A percentile compares a stretch with the other conserved stretches of the same genome.
Conservation (phyloP, 108 stramenopile species). For the Nitzschia putrida region DNA sequence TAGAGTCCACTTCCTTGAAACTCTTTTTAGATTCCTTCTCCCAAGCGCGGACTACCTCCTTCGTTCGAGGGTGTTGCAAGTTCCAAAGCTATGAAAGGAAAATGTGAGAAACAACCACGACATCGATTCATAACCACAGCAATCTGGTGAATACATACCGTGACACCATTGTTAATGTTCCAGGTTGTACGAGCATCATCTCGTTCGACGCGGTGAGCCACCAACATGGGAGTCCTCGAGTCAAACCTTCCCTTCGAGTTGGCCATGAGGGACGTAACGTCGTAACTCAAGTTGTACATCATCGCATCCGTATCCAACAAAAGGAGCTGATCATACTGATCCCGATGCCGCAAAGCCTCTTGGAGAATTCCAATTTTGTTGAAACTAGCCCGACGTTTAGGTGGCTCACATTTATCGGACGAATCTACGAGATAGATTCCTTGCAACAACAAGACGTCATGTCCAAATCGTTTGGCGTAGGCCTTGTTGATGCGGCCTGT, state of each 20-base stretch:
- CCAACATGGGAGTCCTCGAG: not conserved
- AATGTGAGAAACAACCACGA: no score
- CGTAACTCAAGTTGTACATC: conserved; percentile 31
- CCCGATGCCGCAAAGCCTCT: conserved; percentile 7
- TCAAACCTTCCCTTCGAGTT: not conserved
- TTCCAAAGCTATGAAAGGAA: not conserved
- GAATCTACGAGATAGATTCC: conserved; percentile 14
- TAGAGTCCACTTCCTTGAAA: not conserved
- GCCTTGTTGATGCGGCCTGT: conserved; percentile 27
- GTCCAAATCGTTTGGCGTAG: conserved; percentile 26
- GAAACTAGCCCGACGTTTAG: conserved; percentile 17
- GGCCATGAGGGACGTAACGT: conserved; percentile 22
- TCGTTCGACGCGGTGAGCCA: not conserved
- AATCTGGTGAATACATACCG: not conserved
- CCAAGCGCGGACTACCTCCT: not conserved
- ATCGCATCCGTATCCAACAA: conserved; percentile 37
- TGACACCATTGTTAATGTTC: conserved; percentile 16
- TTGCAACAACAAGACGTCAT: conserved; percentile 22
- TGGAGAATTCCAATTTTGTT: conserved; percentile 31
- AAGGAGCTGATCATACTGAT: conserved; percentile 30
- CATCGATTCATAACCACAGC: no score
- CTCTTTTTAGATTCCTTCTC: not conserved
- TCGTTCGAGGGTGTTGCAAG: conserved; percentile 1
- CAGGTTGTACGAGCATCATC: conserved; percentile 2
- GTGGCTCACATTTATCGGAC: conserved; percentile 11